Percentiles rank a stretch among this genome's conserved stretches.
These are phyloP conservation scores for Didymella lethalis DNA, from an alignment of 2,329 filamentous ascomycete genomes.

Conservation along the genomic window DNA sequence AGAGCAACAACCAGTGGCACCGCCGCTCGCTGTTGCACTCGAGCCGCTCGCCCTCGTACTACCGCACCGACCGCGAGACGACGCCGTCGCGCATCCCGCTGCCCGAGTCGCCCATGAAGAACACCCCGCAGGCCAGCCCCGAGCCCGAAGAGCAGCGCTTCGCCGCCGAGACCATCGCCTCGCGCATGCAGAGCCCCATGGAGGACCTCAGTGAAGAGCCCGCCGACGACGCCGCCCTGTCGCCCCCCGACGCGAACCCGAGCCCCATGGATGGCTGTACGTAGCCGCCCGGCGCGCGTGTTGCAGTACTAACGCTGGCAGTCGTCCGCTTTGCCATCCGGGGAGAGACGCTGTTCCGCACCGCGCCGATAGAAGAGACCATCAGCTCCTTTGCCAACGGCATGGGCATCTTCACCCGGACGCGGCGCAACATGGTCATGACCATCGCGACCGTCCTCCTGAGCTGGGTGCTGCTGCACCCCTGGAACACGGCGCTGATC, in stretches of 20 bases:
- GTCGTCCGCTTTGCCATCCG: slow-evolving; percentile 88
- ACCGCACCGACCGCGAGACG: slow-evolving; percentile 61
- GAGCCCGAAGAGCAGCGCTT: slow-evolving; percentile 50
- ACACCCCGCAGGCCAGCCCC: slow-evolving; percentile 63
- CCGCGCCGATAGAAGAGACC: slow-evolving; percentile 80
- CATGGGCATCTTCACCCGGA: slow-evolving; percentile 69
- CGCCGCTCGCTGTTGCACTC: slow-evolving; percentile 55
- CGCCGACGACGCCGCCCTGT: slow-evolving; percentile 36
- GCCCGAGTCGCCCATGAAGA: slow-evolving; percentile 66
- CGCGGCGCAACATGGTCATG: slow-evolving; percentile 71
- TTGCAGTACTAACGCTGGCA: slow-evolving; percentile 52
- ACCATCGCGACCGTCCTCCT: slow-evolving; percentile 69
- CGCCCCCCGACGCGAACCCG: slow-evolving; percentile 37
- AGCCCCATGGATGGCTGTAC: slow-evolving; percentile 46
- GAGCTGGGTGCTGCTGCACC: slow-evolving; percentile 71
- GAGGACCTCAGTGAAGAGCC: slow-evolving; percentile 34
- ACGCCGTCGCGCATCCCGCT: slow-evolving; percentile 66
- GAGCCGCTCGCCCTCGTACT: slow-evolving; percentile 66
- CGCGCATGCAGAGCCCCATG: slow-evolving; percentile 45
- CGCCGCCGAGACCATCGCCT: slow-evolving; percentile 44
- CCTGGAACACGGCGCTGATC: slow-evolving; percentile 70
- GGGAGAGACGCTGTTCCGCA: slow-evolving; percentile 86
- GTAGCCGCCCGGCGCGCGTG: slow-evolving; percentile 28
- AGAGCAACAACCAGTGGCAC: slow-evolving; percentile 67
- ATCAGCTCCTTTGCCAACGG: slow-evolving; percentile 69